Conservation (phyloP, 768 basidiomycete species). For the Lactarius psammicola region DNA sequence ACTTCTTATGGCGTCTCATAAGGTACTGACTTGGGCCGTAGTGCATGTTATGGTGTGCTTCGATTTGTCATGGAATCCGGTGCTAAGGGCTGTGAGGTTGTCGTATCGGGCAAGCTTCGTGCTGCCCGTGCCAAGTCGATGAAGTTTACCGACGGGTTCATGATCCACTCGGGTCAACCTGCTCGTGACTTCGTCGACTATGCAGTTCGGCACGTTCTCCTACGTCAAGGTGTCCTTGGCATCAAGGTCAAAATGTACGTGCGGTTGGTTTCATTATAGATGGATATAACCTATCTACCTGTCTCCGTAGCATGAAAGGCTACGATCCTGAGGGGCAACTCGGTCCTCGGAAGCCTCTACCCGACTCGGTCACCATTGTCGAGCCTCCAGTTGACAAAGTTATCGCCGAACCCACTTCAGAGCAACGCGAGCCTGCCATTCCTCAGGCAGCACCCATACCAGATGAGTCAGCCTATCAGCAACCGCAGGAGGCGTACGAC, state of each 20-base stretch:
- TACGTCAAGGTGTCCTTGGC: slow-evolving; percentile 97
- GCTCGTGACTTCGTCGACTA: slow-evolving; percentile 94
- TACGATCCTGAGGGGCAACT: slow-evolving; percentile 87
- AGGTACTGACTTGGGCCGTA: slow-evolving; percentile 33
- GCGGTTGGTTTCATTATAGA: neutral
- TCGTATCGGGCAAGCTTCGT: slow-evolving; percentile 99
- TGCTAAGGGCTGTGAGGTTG: slow-evolving; percentile 99
- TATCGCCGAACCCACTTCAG: slow-evolving; percentile 84
- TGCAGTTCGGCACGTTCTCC: slow-evolving; percentile 95
- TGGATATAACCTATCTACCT: slow-evolving; percentile 22
- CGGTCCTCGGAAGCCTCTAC: slow-evolving; percentile 91
- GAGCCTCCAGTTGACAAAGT: slow-evolving; percentile 92
- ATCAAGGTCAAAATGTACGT: slow-evolving; percentile 99
- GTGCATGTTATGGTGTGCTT: slow-evolving; percentile 99
- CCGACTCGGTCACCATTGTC: slow-evolving; percentile 87
- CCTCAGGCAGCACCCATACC: slow-evolving; percentile 50
- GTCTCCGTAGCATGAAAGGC: slow-evolving; percentile 81
- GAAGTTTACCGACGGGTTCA: slow-evolving; percentile 99
- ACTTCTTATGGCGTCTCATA: neutral
- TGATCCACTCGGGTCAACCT: slow-evolving; percentile 99
- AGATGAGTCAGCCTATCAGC: slow-evolving; percentile 42
- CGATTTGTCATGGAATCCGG: slow-evolving; percentile 99
- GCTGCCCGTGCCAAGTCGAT: slow-evolving; percentile 99
- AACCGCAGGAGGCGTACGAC: slow-evolving; percentile 41
- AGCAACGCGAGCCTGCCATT: slow-evolving; percentile 69